Evolutionary conservation across 768 basidiomycete genomes (phyloP).

Genomic region (Rhizopogon vinicolor): DNA sequence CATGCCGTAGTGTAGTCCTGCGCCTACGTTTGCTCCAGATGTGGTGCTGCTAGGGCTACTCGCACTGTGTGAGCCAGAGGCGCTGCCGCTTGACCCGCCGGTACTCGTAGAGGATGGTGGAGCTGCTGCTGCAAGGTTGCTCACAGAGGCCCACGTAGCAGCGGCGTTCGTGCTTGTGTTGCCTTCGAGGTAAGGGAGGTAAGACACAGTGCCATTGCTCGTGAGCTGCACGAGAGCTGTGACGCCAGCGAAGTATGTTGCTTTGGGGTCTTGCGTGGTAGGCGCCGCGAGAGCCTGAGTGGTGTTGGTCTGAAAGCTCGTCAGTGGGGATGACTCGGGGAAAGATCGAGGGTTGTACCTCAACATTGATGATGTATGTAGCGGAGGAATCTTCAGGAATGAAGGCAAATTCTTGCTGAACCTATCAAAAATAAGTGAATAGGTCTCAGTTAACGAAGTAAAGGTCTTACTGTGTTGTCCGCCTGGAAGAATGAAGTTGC

Average conservation of each 20-base stretch:
- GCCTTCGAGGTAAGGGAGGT: slow-evolving; percentile 51
- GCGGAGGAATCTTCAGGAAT: slow-evolving; percentile 69
- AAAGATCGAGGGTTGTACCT: slow-evolving; percentile 33
- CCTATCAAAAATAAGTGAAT: slow-evolving; percentile 26
- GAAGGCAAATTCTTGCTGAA: slow-evolving; percentile 74
- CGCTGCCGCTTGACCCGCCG: slow-evolving; percentile 5
- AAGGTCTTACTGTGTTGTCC: slow-evolving; percentile 37
- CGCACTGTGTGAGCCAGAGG: slow-evolving; percentile 15
- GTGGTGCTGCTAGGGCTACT: slow-evolving; percentile 9
- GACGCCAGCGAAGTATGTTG: slow-evolving; percentile 61
- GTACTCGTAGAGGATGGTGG: slow-evolving; percentile 25
- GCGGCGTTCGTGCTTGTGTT: slow-evolving; percentile 37
- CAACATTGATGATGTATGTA: slow-evolving; percentile 73
- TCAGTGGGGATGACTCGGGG: not conserved
- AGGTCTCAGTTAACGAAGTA: not conserved
- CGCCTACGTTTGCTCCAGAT: slow-evolving; percentile 1
- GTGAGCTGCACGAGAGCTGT: slow-evolving; percentile 65
- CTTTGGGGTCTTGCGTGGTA: slow-evolving; percentile 48
- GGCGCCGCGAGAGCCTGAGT: slow-evolving; percentile 62
- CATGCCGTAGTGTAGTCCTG: not conserved
- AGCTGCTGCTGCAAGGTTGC: slow-evolving; percentile 40
- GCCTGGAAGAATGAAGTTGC: slow-evolving; percentile 64
- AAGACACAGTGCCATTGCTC: slow-evolving; percentile 54
- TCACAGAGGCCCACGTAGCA: slow-evolving; percentile 46
- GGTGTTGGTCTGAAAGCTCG: slow-evolving; percentile 46